Conservation (phyloP, 495 filamentous ascomycete genomes). For the Aspergillus cristatus region DNA sequence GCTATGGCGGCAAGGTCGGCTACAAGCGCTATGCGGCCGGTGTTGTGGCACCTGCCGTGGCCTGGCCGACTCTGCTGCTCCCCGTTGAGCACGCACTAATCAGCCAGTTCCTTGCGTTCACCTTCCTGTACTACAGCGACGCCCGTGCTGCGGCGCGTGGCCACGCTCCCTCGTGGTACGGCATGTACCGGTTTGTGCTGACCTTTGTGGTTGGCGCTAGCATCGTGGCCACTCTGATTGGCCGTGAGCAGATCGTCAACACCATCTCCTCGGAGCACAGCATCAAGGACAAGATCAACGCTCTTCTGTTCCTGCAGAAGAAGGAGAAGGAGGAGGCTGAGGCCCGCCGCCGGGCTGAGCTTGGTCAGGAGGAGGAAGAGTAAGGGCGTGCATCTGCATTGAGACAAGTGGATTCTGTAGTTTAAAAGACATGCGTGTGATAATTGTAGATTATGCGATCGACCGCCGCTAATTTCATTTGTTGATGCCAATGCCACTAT, state of each 20-base stretch:
- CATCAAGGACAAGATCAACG: slow-evolving; percentile 54
- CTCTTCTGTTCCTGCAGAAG: slow-evolving; percentile 49
- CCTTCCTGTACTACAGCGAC: slow-evolving; percentile 82
- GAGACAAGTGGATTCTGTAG: slow-evolving; percentile 11
- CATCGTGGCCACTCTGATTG: slow-evolving; percentile 80
- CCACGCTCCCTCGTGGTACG: slow-evolving; percentile 89
- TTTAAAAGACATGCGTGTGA: slow-evolving; percentile 17
- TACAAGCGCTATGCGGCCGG: slow-evolving; percentile 77
- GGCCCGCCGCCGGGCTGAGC: slow-evolving; percentile 36
- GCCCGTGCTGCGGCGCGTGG: slow-evolving; percentile 62
- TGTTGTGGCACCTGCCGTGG: slow-evolving; percentile 70
- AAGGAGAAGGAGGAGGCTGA: slow-evolving; percentile 56
- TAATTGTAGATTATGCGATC: too few relatives aligned
- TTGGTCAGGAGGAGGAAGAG: slow-evolving; percentile 37
- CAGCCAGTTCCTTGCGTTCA: slow-evolving; percentile 82
- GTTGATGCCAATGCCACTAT: too few relatives aligned
- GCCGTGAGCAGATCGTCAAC: slow-evolving; percentile 73
- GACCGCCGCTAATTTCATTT: slow-evolving; percentile 13
- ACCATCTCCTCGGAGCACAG: slow-evolving; percentile 36
- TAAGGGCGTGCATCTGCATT: slow-evolving; percentile 23
- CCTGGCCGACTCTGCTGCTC: slow-evolving; percentile 89
- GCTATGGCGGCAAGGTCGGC: slow-evolving; percentile 61
- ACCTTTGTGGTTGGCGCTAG: slow-evolving; percentile 86
- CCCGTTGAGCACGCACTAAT: slow-evolving; percentile 84
- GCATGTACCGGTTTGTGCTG: slow-evolving; percentile 87